Percentiles rank a stretch among this genome's conserved stretches.
Conservation (phyloP, 345 rosid species). For the Ceriops zippeliana region DNA sequence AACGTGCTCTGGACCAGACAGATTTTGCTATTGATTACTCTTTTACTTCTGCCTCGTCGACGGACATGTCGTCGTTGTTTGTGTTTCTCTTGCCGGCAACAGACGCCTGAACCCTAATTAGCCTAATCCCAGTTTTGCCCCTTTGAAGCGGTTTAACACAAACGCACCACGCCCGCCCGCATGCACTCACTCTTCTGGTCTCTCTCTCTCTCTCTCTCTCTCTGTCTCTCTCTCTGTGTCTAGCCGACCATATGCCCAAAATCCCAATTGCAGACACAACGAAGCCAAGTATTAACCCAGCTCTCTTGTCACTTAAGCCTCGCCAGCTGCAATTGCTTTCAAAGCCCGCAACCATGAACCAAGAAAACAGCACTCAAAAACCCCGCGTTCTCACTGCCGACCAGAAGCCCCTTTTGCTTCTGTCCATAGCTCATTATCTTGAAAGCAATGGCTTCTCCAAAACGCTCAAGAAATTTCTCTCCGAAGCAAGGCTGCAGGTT, state of each 20-base stretch:
- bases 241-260: slow-evolving; percentile 18
- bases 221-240: neutral
- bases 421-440: slow-evolving; percentile 55
- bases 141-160: too few species aligned
- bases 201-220: too few species aligned
- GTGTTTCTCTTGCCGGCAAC: too few species aligned
- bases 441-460: slow-evolving; percentile 54
- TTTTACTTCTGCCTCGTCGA: too few species aligned
- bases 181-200: too few species aligned
- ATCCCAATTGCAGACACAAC: slow-evolving; percentile 9
- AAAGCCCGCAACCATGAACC: slow-evolving; percentile 24
- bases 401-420: slow-evolving; percentile 39
- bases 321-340: slow-evolving; percentile 46
- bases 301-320: slow-evolving; percentile 46
- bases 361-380: slow-evolving; percentile 12
- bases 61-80: too few species aligned
- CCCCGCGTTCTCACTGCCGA: slow-evolving; percentile 26
- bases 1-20: too few species aligned
- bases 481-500: slow-evolving; percentile 65
- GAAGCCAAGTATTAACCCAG: slow-evolving; percentile 25
- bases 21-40: too few species aligned
- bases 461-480: slow-evolving; percentile 62
- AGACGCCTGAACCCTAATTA: too few species aligned
- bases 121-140: neutral
- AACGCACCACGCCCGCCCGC: too few species aligned